Conservation (phyloP, 371 early-diverging fungal species). For the Conidiobolus coronatus region DNA sequence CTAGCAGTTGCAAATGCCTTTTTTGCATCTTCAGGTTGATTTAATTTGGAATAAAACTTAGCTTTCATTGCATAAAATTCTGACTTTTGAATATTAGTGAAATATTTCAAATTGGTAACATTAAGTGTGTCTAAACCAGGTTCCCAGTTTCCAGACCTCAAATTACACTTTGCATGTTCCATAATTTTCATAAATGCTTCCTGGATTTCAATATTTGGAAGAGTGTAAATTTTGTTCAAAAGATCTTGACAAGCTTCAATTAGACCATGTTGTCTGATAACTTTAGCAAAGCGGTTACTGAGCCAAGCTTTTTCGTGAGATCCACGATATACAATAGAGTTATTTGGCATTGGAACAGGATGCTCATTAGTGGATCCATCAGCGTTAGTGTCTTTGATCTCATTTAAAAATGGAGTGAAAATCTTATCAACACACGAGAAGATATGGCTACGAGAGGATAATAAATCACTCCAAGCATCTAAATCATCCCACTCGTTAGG, state of each 20-base stretch:
- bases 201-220: conserved; percentile 98
- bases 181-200: conserved; percentile 94
- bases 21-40: conserved; percentile 72
- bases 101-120: conserved; percentile 94
- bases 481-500: conserved; percentile 96
- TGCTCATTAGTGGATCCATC: conserved; percentile 74
- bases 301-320: conserved; percentile 99
- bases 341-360: conserved; percentile 57
- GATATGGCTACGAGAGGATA: conserved; percentile 94
- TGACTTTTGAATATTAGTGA: conserved; percentile 82
- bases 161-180: conserved; percentile 96
- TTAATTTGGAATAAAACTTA: conserved; percentile 71
- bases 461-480: conserved; percentile 90
- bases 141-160: conserved; percentile 57
- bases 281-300: conserved; percentile 97
- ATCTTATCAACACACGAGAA: conserved; percentile 17
- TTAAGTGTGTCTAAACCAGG: conserved; percentile 94
- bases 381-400: no score
- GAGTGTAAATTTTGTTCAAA: conserved; percentile 88
- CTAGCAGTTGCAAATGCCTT: conserved; percentile 83
- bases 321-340: conserved; percentile 86
- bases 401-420: no score
- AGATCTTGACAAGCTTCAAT: conserved; percentile 83
- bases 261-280: conserved; percentile 89
- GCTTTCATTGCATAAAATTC: conserved; percentile 95